Evolutionary conservation across 2,329 filamentous ascomycete species (phyloP).

Genomic region (Penicillium paneum): DNA sequence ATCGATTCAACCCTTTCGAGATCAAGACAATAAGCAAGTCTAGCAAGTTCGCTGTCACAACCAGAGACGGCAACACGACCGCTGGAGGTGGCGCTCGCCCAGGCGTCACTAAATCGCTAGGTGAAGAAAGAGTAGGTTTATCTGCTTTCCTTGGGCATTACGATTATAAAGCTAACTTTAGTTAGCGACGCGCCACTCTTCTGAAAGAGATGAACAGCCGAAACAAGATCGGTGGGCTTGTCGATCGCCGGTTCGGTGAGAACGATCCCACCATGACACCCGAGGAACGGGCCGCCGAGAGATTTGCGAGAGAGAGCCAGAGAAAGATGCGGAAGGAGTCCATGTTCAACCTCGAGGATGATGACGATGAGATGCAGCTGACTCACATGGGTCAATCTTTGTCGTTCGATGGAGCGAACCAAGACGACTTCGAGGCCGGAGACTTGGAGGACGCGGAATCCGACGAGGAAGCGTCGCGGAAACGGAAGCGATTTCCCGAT

Average conservation of each 20-base stretch:
- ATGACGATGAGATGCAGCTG: slow-evolving; percentile 65
- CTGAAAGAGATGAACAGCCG: slow-evolving; percentile 85
- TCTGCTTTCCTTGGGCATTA: neutral
- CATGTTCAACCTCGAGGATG: slow-evolving; percentile 88
- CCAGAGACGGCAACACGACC: slow-evolving; percentile 51
- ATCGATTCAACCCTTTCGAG: slow-evolving; percentile 98
- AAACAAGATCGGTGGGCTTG: slow-evolving; percentile 86
- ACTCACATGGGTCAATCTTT: slow-evolving; percentile 82
- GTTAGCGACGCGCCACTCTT: slow-evolving; percentile 71
- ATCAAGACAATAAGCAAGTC: slow-evolving; percentile 75
- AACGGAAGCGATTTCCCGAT: slow-evolving; percentile 49
- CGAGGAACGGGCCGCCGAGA: slow-evolving; percentile 85
- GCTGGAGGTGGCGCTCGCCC: slow-evolving; percentile 67
- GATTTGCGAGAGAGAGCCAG: slow-evolving; percentile 87
- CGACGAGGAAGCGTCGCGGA: slow-evolving; percentile 57
- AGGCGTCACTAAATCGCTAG: slow-evolving; percentile 76
- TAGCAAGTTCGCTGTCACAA: slow-evolving; percentile 82
- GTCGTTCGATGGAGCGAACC: slow-evolving; percentile 56
- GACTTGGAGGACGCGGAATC: slow-evolving; percentile 56
- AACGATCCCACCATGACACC: slow-evolving; percentile 90
- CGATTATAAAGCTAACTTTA: slow-evolving; percentile 10
- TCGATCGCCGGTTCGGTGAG: slow-evolving; percentile 93
- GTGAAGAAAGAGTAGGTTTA: slow-evolving; percentile 71
- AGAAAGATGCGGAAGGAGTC: slow-evolving; percentile 70
- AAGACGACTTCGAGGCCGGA: slow-evolving; percentile 77